phyloP scores from a whole-genome alignment of 78 protist species.

The Mastigamoeba balamuthi region DNA sequence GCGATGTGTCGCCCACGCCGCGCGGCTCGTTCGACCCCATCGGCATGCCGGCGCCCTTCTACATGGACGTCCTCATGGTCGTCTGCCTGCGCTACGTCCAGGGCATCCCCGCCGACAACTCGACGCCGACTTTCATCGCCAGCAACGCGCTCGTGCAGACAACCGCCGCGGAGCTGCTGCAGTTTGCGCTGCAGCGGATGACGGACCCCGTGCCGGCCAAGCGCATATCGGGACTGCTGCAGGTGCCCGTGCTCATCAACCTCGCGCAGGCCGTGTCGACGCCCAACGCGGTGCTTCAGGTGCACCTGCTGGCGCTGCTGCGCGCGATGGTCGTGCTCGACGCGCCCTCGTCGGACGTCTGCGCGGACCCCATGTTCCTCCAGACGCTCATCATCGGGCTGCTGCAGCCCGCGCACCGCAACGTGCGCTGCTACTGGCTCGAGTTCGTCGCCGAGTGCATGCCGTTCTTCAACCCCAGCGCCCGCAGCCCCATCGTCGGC shows the following conservation, averaged over 20 bases:
- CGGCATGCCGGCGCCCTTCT: background rate
- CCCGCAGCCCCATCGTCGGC: no score
- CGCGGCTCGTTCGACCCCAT: no score
- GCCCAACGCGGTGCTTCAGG: background rate
- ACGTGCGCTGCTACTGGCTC: constrained; percentile 1
- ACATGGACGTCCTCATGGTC: background rate
- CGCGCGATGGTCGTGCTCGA: background rate
- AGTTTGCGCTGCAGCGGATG: background rate
- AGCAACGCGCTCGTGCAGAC: background rate
- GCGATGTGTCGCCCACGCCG: no score
- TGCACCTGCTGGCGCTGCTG: background rate
- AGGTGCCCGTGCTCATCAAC: background rate
- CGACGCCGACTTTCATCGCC: background rate
- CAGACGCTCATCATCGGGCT: constrained; percentile 4
- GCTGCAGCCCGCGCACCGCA: background rate
- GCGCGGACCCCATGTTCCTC: background rate
- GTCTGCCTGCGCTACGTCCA: background rate
- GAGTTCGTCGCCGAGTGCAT: background rate
- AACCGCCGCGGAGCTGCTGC: background rate
- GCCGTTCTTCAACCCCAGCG: no score
- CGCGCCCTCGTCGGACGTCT: background rate
- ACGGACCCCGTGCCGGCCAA: background rate
- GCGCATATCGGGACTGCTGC: background rate
- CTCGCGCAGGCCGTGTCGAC: background rate
- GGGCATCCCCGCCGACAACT: background rate